These are phyloP conservation scores for Amanita rubescens DNA, from an alignment of 768 basidiomycete genomes.

Conservation along the genomic window DNA sequence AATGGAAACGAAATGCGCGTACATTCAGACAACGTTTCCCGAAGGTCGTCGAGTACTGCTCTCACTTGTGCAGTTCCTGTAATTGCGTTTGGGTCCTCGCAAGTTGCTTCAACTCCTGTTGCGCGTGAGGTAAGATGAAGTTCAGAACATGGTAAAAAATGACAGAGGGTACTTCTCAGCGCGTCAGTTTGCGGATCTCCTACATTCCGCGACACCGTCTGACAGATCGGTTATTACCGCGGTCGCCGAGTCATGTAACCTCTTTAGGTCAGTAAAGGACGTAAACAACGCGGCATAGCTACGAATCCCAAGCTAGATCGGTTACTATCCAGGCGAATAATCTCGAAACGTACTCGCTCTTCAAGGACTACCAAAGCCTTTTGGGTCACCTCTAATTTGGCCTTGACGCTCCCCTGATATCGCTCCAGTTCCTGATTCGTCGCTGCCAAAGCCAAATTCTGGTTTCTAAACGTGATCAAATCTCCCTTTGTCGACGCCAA, in stretches of 20 bases:
- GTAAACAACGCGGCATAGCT: conserved; percentile 1
- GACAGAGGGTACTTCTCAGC: background rate
- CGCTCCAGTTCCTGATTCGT: conserved; percentile 2
- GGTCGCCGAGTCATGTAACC: background rate
- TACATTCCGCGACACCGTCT: background rate
- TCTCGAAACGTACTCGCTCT: background rate
- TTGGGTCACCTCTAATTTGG: conserved; percentile 1
- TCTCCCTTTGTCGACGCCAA: background rate
- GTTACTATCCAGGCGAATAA: background rate
- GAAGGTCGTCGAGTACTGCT: background rate
- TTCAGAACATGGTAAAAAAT: background rate
- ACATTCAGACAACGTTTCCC: conserved; percentile 20
- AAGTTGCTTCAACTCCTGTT: background rate
- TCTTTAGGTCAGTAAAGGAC: conserved; percentile 14
- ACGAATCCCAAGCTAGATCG: background rate
- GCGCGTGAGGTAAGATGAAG: background rate
- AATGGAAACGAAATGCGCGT: background rate
- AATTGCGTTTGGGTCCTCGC: background rate
- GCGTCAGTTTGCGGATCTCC: background rate
- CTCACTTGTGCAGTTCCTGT: background rate
- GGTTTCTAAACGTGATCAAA: background rate
- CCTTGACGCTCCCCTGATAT: background rate
- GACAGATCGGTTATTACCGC: background rate
- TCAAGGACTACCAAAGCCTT: background rate
- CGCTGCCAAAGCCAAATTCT: background rate